Evolutionary conservation across 1,284 basidiomycete species (phyloP).

Genomic region (Phaffia rhodozyma): DNA sequence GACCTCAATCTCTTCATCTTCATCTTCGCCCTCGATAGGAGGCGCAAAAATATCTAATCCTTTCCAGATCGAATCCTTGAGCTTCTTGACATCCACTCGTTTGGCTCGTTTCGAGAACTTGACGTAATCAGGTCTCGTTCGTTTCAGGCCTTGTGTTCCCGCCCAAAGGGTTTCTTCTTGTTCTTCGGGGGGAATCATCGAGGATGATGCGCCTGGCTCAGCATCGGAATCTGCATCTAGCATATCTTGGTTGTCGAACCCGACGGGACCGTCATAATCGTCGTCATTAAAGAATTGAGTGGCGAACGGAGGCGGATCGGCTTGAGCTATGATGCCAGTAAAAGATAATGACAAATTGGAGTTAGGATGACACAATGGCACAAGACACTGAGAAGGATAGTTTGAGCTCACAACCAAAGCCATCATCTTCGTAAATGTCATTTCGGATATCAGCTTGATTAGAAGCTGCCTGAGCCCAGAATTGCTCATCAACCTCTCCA

Average conservation of each 20-base stretch:
- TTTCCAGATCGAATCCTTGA: conserved; percentile 98
- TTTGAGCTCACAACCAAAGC: conserved; percentile 38
- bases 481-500: conserved; percentile 81
- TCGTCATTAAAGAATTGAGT: conserved; percentile 97
- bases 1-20: conserved; percentile 35
- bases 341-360: neutral
- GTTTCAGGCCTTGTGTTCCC: conserved; percentile 62
- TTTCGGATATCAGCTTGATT: conserved; percentile 52
- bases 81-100: conserved; percentile 85
- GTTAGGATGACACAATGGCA: neutral
- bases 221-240: conserved; percentile 5
- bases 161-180: conserved; percentile 57
- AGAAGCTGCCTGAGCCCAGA: conserved; percentile 87
- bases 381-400: neutral
- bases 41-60: conserved; percentile 63
- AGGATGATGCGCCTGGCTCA: conserved; percentile 20
- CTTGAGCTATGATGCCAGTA: conserved; percentile 36
- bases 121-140: conserved; percentile 76
- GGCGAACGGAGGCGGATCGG: conserved; percentile 62
- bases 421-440: conserved; percentile 48
- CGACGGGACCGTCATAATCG: conserved; percentile 52
- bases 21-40: conserved; percentile 31
- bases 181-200: conserved; percentile 44
- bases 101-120: conserved; percentile 95
- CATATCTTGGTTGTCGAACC: conserved; percentile 29